Conservation (phyloP, 306 rosid species). For the Dryas drummondii region DNA sequence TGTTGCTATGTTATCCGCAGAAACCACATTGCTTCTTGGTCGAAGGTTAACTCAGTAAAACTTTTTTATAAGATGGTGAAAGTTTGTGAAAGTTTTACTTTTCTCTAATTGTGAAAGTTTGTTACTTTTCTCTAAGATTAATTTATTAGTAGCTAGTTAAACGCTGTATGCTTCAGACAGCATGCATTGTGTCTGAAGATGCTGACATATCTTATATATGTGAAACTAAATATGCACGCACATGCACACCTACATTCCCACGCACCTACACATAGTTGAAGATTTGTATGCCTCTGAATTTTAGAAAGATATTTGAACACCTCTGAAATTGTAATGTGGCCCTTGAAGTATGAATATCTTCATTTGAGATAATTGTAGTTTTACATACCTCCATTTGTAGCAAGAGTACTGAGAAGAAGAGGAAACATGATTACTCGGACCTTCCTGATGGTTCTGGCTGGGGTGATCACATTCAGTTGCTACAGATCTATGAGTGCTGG, state of each 20-base stretch:
- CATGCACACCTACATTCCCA: background rate
- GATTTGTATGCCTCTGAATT: background rate
- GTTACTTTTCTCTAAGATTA: background rate
- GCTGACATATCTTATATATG: background rate
- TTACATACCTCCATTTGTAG: conserved; percentile 40
- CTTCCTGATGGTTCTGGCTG: conserved; percentile 95
- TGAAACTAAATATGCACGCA: background rate
- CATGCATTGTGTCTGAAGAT: background rate
- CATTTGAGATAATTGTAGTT: conserved; percentile 1
- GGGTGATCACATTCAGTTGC: conserved; percentile 93
- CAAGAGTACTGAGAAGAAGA: conserved; percentile 69
- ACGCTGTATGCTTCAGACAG: background rate
- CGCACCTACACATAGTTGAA: background rate
- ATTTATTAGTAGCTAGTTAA: background rate
- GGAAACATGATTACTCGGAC: conserved; percentile 55
- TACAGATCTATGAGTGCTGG: conserved; percentile 83
- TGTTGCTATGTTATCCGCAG: conserved; percentile 90
- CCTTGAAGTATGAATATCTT: background rate
- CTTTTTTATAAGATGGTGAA: background rate
- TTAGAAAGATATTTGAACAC: background rate
- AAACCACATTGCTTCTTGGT: conserved; percentile 79
- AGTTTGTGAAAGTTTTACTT: conserved; percentile 2
- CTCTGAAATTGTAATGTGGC: conserved; percentile 2
- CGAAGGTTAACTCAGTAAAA: conserved; percentile 50
- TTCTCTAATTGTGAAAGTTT: background rate